Conservation (phyloP, 306 rosid genomes). For the Parietaria judaica region DNA sequence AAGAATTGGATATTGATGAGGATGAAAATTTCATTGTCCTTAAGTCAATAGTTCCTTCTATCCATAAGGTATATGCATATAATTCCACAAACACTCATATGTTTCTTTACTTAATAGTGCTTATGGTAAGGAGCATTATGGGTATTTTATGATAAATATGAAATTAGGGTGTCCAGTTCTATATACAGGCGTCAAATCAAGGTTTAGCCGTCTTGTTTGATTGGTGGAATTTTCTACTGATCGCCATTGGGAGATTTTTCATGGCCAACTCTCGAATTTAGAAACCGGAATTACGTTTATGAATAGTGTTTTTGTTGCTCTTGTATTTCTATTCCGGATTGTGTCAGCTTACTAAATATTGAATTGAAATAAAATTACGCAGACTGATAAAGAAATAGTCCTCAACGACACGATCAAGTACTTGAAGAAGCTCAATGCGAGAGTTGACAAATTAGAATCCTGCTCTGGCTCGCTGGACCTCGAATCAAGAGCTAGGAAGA, state of each 20-base stretch:
- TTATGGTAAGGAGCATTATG: not conserved
- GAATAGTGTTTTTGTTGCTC: not conserved
- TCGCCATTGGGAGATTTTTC: no score
- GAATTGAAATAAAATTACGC: conserved; percentile 16
- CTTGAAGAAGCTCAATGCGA: conserved; percentile 64
- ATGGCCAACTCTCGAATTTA: no score
- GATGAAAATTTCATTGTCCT: conserved; percentile 36
- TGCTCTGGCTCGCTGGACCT: conserved; percentile 40
- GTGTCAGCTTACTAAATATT: not conserved
- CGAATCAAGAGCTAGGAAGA: conserved; percentile 40
- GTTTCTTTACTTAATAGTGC: not conserved
- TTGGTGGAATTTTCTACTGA: not conserved
- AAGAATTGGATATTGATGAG: conserved; percentile 31
- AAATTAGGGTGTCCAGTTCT: no score
- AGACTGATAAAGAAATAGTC: conserved; percentile 55
- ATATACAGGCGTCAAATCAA: no score
- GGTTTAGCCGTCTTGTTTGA: no score
- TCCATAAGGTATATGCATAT: conserved; percentile 38
- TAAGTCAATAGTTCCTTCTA: conserved; percentile 50
- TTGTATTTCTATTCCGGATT: no score
- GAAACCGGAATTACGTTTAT: no score
- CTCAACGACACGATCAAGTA: conserved; percentile 54
- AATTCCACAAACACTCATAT: not conserved
- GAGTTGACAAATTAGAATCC: conserved; percentile 70
- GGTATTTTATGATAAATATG: no score